Conservation (phyloP, 495 filamentous ascomycete genomes). For the Neurospora sp. region DNA sequence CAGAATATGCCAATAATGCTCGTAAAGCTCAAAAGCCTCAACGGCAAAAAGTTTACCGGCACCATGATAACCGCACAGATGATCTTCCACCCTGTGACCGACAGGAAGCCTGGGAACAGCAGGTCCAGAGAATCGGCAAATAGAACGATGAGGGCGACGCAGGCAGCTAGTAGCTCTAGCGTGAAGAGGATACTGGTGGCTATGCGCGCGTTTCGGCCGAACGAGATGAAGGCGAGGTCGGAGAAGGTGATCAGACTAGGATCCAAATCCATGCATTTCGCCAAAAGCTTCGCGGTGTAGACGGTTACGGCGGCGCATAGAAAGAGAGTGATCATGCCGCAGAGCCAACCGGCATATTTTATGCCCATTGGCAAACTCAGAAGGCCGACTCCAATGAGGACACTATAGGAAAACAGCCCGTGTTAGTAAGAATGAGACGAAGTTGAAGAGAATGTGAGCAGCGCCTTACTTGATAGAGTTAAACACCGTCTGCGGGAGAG, state of each 20-base stretch:
- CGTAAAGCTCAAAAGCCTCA: conserved; percentile 78
- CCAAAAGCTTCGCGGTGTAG: conserved; percentile 80
- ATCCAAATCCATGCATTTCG: conserved; percentile 83
- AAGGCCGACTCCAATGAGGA: conserved; percentile 84
- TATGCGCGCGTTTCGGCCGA: conserved; percentile 72
- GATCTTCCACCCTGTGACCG: conserved; percentile 72
- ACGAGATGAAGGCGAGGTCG: conserved; percentile 86
- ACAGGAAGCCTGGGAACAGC: conserved; percentile 60
- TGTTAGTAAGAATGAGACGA: conserved; percentile 8
- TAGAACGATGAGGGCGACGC: conserved; percentile 83
- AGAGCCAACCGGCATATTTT: conserved; percentile 83
- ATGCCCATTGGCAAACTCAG: conserved; percentile 83
- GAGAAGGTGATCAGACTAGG: conserved; percentile 71
- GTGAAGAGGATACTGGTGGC: conserved; percentile 78
- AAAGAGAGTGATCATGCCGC: conserved; percentile 66
- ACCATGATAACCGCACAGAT: conserved; percentile 71
- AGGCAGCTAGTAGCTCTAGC: conserved; percentile 77
- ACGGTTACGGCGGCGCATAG: conserved; percentile 65
- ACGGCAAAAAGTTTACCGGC: conserved; percentile 76
- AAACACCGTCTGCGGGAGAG: conserved; percentile 89
- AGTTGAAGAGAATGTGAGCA: not conserved
- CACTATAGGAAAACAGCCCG: conserved; percentile 22
- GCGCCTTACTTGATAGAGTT: conserved; percentile 70
- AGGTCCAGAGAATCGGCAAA: conserved; percentile 85
- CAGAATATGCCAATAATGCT: conserved; percentile 84